Conservation (phyloP, 2,329 filamentous ascomycete species). For the Paecilomyces dactylethromorphus region DNA sequence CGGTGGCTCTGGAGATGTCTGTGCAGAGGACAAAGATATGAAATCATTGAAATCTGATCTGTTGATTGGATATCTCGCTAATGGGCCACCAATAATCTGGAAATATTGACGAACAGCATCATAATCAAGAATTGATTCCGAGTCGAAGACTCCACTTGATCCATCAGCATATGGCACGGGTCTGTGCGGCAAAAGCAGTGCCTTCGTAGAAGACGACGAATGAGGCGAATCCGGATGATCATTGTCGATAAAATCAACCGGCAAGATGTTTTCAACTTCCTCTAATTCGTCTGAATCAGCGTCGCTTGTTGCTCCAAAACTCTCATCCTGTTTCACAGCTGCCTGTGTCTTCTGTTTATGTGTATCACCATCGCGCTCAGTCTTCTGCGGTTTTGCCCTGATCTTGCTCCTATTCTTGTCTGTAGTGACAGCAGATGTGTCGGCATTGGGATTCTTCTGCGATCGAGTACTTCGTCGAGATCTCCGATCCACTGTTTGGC, state of each 20-base stretch:
- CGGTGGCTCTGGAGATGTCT: constrained; percentile 11
- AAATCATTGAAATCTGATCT: constrained; percentile 6
- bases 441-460: not conserved
- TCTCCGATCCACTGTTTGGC: not conserved
- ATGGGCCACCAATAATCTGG: constrained; percentile 1
- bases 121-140: not conserved
- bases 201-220: not conserved
- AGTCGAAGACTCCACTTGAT: not conserved
- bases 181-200: not conserved
- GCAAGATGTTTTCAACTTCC: not conserved
- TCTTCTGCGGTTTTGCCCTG: not conserved
- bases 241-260: not conserved
- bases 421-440: not conserved
- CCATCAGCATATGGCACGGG: not conserved
- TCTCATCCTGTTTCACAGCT: not conserved
- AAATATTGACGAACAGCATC: not conserved
- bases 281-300: constrained; percentile 13
- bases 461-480: not conserved
- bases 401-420: not conserved
- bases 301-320: not conserved
- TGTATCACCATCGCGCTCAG: not conserved
- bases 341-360: not conserved
- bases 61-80: constrained; percentile 4
- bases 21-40: constrained; percentile 9
- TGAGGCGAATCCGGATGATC: not conserved